Evolutionary conservation across 805 yeast species (phyloP).

Genomic region (Zygosaccharomyces kombuchaensis): DNA sequence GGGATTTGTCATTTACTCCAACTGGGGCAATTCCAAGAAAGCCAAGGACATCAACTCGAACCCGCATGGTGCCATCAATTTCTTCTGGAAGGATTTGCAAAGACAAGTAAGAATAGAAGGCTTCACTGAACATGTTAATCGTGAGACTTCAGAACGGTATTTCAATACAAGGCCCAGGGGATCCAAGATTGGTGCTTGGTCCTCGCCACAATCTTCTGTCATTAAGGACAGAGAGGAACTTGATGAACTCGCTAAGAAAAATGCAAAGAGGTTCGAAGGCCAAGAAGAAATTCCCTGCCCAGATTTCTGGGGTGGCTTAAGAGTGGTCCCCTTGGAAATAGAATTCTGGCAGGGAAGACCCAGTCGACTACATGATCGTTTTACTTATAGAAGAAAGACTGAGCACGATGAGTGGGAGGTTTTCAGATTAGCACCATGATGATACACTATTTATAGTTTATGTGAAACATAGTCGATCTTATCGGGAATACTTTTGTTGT

Average conservation of each 20-base stretch:
- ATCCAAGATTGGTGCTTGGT: conserved; percentile 94
- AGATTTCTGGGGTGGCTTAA: conserved; percentile 91
- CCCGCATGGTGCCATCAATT: conserved; percentile 75
- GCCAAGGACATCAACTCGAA: conserved; percentile 65
- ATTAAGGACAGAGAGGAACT: conserved; percentile 59
- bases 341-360: conserved; percentile 98
- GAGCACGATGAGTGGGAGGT: conserved; percentile 56
- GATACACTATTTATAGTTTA: conserved; percentile 9
- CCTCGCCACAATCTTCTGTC: conserved; percentile 77
- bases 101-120: conserved; percentile 96
- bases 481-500: conserved; percentile 15
- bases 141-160: conserved; percentile 72
- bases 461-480: conserved; percentile 10
- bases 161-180: conserved; percentile 88
- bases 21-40: conserved; percentile 87
- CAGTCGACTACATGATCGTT: conserved; percentile 85
- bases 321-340: conserved; percentile 81
- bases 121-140: conserved; percentile 60
- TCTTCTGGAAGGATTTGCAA: conserved; percentile 89
- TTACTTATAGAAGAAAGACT: conserved; percentile 59
- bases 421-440: conserved; percentile 69
- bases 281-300: conserved; percentile 78
- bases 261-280: conserved; percentile 55
- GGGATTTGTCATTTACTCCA: conserved; percentile 86
- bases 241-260: conserved; percentile 46